Evolutionary conservation across 441 rosid species (phyloP), one percentile per base, ranked within the genome.

Genomic region (Erodium moschatum): DNA sequence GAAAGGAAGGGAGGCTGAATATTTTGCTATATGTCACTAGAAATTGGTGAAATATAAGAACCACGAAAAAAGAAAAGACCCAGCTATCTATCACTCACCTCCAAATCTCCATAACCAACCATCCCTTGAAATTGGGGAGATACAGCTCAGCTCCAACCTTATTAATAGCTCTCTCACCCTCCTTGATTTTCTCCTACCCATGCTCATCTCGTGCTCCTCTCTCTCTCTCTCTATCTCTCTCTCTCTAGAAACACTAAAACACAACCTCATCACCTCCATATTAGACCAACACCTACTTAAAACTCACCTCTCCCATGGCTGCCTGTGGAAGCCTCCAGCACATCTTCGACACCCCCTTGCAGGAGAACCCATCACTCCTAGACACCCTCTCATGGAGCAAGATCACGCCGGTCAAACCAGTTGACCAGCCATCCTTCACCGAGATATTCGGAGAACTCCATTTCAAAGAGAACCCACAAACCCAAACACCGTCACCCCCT

Each of bases 401-500:
- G 69, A 71, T 75, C 78, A 80, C 73, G 50, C 75, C 85, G 50
- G 67, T 35, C 10, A 70, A 71, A 66, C 78, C 83, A 18, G 15
- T 73, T 11, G 78, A 82, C 35, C 85, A 76, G 73, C 76, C 89
- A 5, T 83, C 96, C 27, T 80, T 81, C 65, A 81, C 89, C 12
- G 98, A 90, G 70, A 77, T 89, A 48, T 89, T 90, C 64, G 87
- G 93, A 0, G 93, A 90, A 71, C 91, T 89, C 66, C 89, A 81
- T 80, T 90, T 86, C 86, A 75, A 79, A 62, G 95, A 81, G 60
- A 68, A 54, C 58, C 44, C 40, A 35, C 84, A 15, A 80, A 38
- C 19, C 19, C 54, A 24, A 10, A 21, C 11, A 10, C 40, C 29
- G 10, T 15, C 77, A 4, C 29, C n/a, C n/a, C n/a, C n/a, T n/a